phyloP scores from a whole-genome alignment of 495 filamentous ascomycete genomes.

The Barbatosphaeria neglecta region DNA sequence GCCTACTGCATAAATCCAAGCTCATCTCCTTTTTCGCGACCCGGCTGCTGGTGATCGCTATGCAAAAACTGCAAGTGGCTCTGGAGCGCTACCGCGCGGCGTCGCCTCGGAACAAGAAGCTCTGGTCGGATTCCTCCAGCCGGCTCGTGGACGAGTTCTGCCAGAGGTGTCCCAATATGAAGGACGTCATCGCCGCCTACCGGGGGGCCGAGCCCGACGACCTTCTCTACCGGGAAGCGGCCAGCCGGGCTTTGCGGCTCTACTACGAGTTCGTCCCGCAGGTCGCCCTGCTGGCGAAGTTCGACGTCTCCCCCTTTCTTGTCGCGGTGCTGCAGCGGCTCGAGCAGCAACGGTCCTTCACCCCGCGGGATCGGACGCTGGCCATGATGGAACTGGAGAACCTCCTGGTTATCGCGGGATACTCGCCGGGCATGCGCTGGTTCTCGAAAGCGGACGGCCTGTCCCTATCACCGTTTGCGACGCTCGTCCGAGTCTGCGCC shows the following conservation, averaged over 20 bases:
- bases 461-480: conserved; percentile 51
- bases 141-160: conserved; percentile 64
- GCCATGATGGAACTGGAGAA: conserved; percentile 60
- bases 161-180: conserved; percentile 64
- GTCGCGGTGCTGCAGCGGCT: conserved; percentile 47
- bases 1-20: conserved; percentile 59
- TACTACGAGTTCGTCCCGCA: conserved; percentile 78
- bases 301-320: conserved; percentile 73
- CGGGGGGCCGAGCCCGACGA: conserved; percentile 53
- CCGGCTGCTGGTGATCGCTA: conserved; percentile 61
- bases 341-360: conserved; percentile 26
- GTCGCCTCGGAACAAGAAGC: conserved; percentile 22
- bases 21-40: conserved; percentile 75
- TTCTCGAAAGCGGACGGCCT: conserved; percentile 42
- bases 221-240: conserved; percentile 64
- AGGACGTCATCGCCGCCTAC: conserved; percentile 61
- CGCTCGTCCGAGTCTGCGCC: conserved; percentile 43
- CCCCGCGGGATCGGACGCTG: conserved; percentile 38
- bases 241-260: conserved; percentile 57
- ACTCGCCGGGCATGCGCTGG: conserved; percentile 75
- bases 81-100: conserved; percentile 41
- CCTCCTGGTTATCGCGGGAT: conserved; percentile 61
- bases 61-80: conserved; percentile 60
- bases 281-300: conserved; percentile 66
- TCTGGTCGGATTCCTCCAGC: conserved; percentile 55